These are phyloP conservation scores for Metahyphopichia silvanorum DNA, from an alignment of 805 yeast genomes.

Conservation along the genomic window DNA sequence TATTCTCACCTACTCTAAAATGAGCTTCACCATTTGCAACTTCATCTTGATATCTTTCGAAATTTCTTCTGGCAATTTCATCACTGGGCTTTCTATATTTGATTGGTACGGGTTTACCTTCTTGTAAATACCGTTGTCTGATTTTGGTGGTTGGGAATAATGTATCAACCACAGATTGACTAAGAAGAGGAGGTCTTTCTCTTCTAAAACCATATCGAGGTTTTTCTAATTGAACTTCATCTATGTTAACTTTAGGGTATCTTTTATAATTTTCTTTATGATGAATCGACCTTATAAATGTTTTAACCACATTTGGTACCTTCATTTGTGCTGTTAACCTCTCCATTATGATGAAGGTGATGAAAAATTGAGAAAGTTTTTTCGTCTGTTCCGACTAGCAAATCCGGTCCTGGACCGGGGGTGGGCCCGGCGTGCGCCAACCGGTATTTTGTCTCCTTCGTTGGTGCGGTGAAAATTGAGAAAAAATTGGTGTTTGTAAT, in stretches of 20 bases:
- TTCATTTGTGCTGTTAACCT: background rate
- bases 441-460: too few species aligned
- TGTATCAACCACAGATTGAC: constrained; percentile 38
- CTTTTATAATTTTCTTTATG: constrained; percentile 25
- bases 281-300: constrained; percentile 24
- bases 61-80: constrained; percentile 35
- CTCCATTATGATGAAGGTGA: too few species aligned
- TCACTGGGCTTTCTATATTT: constrained; percentile 33
- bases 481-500: background rate
- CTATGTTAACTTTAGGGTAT: constrained; percentile 38
- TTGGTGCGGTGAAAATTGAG: background rate
- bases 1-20: constrained; percentile 74
- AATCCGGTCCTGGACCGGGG: background rate
- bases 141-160: constrained; percentile 37
- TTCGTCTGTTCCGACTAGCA: too few species aligned
- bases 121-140: constrained; percentile 27
- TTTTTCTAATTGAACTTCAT: constrained; percentile 35
- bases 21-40: constrained; percentile 68
- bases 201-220: constrained; percentile 39
- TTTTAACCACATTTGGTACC: too few species aligned
- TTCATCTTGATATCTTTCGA: constrained; percentile 43
- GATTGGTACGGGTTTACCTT: constrained; percentile 42
- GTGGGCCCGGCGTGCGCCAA: too few species aligned
- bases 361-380: too few species aligned
- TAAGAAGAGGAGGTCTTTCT: constrained; percentile 34